phyloP scores from a whole-genome alignment of 768 basidiomycete species.

The Suillus brevipes region DNA sequence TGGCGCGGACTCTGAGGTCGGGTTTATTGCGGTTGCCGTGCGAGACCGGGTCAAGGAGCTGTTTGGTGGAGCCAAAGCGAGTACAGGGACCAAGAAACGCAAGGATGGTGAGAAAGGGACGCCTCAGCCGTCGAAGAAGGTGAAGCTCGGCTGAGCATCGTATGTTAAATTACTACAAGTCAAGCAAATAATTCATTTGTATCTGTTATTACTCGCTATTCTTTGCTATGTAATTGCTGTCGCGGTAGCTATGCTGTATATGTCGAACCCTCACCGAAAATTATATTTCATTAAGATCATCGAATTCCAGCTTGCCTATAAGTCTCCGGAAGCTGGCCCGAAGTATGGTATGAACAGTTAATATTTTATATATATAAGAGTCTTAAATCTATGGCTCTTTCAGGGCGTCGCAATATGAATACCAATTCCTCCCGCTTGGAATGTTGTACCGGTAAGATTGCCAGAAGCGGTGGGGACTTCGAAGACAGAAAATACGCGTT shows the following conservation, averaged over 20 bases:
- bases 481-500: conserved; percentile 16
- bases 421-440: conserved; percentile 19
- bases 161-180: conserved; percentile 20
- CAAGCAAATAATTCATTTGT: conserved; percentile 29
- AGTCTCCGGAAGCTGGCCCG: background rate
- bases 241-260: background rate
- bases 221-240: conserved; percentile 32
- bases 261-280: background rate
- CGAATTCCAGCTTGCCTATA: background rate
- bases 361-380: background rate
- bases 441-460: conserved; percentile 23
- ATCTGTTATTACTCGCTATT: conserved; percentile 30
- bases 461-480: background rate
- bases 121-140: conserved; percentile 68
- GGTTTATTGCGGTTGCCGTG: conserved; percentile 52
- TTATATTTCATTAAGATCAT: background rate
- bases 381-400: background rate
- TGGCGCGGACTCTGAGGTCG: conserved; percentile 78
- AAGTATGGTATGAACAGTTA: background rate
- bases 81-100: conserved; percentile 62
- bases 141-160: conserved; percentile 51
- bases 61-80: conserved; percentile 41
- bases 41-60: conserved; percentile 56
- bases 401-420: conserved; percentile 21
- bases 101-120: conserved; percentile 70